A percentile compares a stretch with the other conserved stretches of the same genome.
Conservation (phyloP, 805 yeast species). For the Yarrowia sp. region DNA sequence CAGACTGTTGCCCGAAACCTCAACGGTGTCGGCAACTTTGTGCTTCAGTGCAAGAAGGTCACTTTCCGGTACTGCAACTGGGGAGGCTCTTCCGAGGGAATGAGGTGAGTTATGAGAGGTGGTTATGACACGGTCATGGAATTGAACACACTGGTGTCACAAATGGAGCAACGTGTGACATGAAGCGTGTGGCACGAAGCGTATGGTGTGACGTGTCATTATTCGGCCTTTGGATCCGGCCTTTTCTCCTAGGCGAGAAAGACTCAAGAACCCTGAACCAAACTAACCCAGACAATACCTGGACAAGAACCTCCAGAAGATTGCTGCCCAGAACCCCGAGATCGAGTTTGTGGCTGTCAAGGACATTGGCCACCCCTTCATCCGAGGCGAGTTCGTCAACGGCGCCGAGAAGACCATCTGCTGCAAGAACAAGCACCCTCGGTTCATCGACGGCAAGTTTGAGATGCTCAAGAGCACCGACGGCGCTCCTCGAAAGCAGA, state of each 20-base stretch:
- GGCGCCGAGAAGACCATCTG: slow-evolving; percentile 60
- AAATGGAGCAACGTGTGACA: background rate
- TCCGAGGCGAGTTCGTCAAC: slow-evolving; percentile 55
- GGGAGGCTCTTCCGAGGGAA: slow-evolving; percentile 91
- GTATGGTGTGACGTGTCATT: background rate
- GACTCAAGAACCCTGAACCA: background rate
- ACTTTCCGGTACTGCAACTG: slow-evolving; percentile 84
- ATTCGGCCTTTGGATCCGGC: background rate
- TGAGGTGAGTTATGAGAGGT: slow-evolving; percentile 41
- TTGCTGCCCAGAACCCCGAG: slow-evolving; percentile 61
- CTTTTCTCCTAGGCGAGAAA: no score
- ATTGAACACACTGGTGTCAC: background rate
- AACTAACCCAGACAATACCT: slow-evolving; percentile 52
- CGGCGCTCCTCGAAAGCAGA: slow-evolving; percentile 58
- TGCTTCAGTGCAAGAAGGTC: slow-evolving; percentile 60
- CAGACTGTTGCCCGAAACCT: slow-evolving; percentile 27
- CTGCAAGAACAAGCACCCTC: slow-evolving; percentile 65
- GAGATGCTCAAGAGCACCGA: slow-evolving; percentile 61
- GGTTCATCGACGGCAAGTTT: slow-evolving; percentile 62
- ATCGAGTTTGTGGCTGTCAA: slow-evolving; percentile 68
- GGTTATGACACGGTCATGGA: no score
- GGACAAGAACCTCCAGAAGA: slow-evolving; percentile 46
- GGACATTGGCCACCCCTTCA: slow-evolving; percentile 79
- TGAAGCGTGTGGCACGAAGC: background rate
- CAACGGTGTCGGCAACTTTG: slow-evolving; percentile 40